Conservation (phyloP, 2,329 filamentous ascomycete genomes). For the Curvularia lunata region DNA sequence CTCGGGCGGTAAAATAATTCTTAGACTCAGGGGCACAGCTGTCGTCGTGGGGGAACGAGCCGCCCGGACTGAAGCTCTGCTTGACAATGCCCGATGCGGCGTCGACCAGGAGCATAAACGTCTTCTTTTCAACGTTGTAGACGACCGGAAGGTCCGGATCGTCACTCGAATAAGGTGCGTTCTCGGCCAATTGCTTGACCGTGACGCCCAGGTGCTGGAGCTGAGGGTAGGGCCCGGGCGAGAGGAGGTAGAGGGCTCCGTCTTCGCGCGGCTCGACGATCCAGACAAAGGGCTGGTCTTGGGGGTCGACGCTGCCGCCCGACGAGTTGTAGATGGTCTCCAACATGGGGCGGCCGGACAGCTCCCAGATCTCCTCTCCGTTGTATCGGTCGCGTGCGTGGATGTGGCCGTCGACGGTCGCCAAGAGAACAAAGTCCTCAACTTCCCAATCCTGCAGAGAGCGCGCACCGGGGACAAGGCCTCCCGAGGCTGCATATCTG, state of each 20-base stretch:
- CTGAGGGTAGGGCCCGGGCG: constrained; percentile 66
- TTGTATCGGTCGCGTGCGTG: constrained; percentile 89
- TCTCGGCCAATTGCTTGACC: constrained; percentile 86
- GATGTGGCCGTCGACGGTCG: constrained; percentile 98
- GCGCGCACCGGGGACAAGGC: constrained; percentile 76
- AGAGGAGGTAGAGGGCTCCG: constrained; percentile 86
- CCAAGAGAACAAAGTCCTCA: constrained; percentile 99
- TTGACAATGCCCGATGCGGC: constrained; percentile 82
- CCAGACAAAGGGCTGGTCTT: constrained; percentile 88
- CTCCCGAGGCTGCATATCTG: constrained; percentile 55
- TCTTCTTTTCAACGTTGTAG: constrained; percentile 91
- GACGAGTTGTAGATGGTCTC: constrained; percentile 79
- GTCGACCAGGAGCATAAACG: constrained; percentile 86
- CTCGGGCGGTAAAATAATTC: constrained; percentile 59
- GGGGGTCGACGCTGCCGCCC: constrained; percentile 36
- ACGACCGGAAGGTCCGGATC: constrained; percentile 72
- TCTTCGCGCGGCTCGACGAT: constrained; percentile 91
- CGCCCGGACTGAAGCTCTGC: constrained; percentile 81
- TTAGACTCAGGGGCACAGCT: constrained; percentile 71
- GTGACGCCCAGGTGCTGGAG: constrained; percentile 73
- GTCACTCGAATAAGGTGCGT: constrained; percentile 75
- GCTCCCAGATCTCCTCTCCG: constrained; percentile 82
- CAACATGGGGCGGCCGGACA: constrained; percentile 86
- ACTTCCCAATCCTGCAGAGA: constrained; percentile 99
- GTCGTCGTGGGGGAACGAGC: constrained; percentile 71